Base-by-base conservation (phyloP, 1,139 yeast genomes). In the Diutina ranongensis region DNA sequence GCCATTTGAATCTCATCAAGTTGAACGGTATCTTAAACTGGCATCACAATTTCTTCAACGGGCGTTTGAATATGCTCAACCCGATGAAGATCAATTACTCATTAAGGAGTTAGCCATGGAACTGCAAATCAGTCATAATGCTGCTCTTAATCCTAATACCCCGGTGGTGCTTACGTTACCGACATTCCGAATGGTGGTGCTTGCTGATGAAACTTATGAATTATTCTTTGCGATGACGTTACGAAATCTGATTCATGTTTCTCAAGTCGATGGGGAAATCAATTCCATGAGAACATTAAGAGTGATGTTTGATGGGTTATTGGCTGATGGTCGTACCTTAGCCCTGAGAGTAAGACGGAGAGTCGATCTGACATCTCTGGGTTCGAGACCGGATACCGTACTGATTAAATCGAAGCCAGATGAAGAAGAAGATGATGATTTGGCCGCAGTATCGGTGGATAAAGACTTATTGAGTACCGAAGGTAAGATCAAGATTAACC, bases 131-230 rank as follows among this genome's bases (percentile, higher is more conserved):
- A 54, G 68, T 1, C 74, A 86, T 46, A 87, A 87, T 57, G 85
- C 79, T 1, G 95, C 95, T 0, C 65, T 87, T 42, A 84, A 88
- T 58, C 95, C 96, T 1, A 72, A 75, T 36, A 73, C 80, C 12
- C 95, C 95, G 0, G 79, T 83, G 18, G 78, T 68, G 47, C 73
- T 92, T 48, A 85, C 85, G 47, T 67, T 89, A 27, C 89, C 97
- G 0, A 88, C 96, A 0, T 92, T 92, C 65, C 71, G 98, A 53
- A 92, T 92, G 98, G 94, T 92, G 1, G 68, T 92, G 3, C 69
- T 92, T 15, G 97, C 97, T 0, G 96, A 89, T 60, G 97, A 88
- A 57, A 85, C 97, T 0, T 82, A 88, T 53, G 97, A 92, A 59
- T 67, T 83, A 38, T 77, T 89, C 52, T 92, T 92, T 61, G 72